Base-by-base conservation (phyloP, 108 stramenopile species). In the Fistulifera pelliculosa region DNA sequence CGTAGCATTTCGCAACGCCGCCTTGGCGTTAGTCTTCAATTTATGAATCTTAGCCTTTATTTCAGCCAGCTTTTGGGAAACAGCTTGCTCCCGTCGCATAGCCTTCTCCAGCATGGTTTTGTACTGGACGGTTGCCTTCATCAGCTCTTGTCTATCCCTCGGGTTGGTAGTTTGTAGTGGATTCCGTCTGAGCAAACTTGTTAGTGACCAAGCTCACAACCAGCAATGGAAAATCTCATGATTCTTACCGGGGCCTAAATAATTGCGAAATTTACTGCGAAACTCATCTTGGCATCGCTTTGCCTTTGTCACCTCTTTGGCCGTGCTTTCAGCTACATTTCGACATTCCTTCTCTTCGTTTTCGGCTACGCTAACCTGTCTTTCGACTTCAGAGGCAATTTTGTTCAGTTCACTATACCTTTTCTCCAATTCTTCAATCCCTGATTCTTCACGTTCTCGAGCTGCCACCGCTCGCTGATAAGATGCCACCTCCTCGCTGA, bases 401-500 rank as follows among this genome's bases (percentile, higher is more conserved):
- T 47, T 16, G 15, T 22, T 16, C 40, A 66, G 38, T 26, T 60
- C 49, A 10, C 24, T 24, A 1, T 48, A 50, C 38, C 61, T 66
- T 38, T 66, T 63, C 38, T 79, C 69, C 16, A 67, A 26, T 31
- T 65, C 44, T 38, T 38, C 56, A 1, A 73, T 13, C 6, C 60
- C 57, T 2, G 56, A 57, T 5, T 58, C 35, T 40, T 64, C 72
- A 25, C 70, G 64, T 31, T 73, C 62, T 28, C 47, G 54, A 22
- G 70, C 44, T 7, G 65, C 57, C 73, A 49, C 66, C 0, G 64
- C 68, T 43, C 85, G 60, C 16, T 83, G 76, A 5, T 27, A 13
- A 1, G 54, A 56, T 6, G 86, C 86, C 13, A 73, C 81, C 18
- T 74, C 68, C 27, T 83, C 70, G 27, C 76, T 70, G 15, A 75